These are phyloP conservation scores for Cephalotrichum gorgonifer DNA, from an alignment of 2,329 filamentous ascomycete genomes.

Conservation along the genomic window DNA sequence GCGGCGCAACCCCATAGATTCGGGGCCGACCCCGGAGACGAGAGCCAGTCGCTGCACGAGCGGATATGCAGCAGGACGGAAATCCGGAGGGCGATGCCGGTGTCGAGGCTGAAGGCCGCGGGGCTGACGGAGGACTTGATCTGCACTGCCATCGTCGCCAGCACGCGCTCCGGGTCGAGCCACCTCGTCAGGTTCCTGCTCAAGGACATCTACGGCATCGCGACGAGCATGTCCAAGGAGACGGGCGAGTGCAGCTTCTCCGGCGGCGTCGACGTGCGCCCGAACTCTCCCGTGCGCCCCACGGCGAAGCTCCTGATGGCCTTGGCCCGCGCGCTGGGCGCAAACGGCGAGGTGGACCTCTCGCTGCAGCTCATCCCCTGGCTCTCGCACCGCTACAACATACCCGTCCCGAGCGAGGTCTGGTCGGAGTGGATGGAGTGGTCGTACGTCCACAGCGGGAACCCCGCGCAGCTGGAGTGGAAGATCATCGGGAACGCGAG, in stretches of 20 bases:
- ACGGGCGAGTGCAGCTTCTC: not conserved
- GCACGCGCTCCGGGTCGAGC: not conserved
- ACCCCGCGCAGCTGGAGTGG: slow-evolving; percentile 25
- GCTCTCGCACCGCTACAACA: slow-evolving; percentile 46
- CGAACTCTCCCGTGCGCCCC: not conserved
- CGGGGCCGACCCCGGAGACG: not conserved
- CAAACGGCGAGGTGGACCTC: slow-evolving; percentile 49
- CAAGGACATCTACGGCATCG: not conserved
- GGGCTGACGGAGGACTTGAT: not conserved
- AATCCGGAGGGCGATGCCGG: not conserved
- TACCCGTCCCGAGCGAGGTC: slow-evolving; percentile 43
- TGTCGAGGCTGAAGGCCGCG: not conserved
- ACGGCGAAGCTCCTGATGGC: slow-evolving; percentile 48
- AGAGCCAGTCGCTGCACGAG: not conserved
- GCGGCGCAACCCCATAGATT: not conserved
- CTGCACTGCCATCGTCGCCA: not conserved
- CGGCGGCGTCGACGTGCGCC: not conserved
- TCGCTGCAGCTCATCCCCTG: slow-evolving; percentile 52
- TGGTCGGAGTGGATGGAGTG: slow-evolving; percentile 62
- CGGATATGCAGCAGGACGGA: not conserved
- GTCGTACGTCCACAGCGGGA: slow-evolving; percentile 46
- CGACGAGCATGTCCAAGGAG: not conserved
- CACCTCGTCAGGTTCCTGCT: not conserved
- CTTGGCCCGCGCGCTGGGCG: slow-evolving; percentile 59
- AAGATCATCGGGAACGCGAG: slow-evolving; percentile 16